Evolutionary conservation across 352 stramenopile species (phyloP), one percentile per base, ranked within the genome.

Genomic region (Globisporangium nagaii): DNA sequence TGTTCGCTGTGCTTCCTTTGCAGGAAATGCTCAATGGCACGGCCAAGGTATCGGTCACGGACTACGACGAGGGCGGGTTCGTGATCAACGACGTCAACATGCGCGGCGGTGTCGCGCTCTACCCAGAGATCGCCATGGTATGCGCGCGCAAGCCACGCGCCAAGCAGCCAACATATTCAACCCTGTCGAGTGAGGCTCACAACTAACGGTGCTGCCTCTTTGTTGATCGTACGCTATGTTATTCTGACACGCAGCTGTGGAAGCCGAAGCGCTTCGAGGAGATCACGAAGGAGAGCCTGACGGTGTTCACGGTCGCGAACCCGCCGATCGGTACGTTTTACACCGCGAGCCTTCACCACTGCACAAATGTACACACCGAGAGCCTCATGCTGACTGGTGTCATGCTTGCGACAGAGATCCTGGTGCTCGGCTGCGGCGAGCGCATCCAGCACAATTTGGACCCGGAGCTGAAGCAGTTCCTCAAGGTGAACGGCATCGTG

Each of bases 21-120:
- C 56, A 93, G 84, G 84, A 93, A 65, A 93, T 93, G 84, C 68
- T 93, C 45, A 82, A 75, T 49, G 84, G 76, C 42, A 88, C 84
- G 15, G 54, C 70, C 51, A 93, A 93, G 56, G 66, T 91, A 19
- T 88, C 84, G 1, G 71, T 93, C 42, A 81, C 75, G 19, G 84
- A 91, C 64, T 93, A 93, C 57, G 84, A 93, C 61, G 81, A 92
- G 65, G 81, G 79, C 56, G 84, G 84, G 25, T 92, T 92, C 55
- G 81, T 93, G 37, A 60, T 93, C 52, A 93, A 92, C 64, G 71
- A 90, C 49, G 58, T 93, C 44, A 93, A 93, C 60, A 81, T 93
- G 82, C 79, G 82, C n/a, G 82, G 81, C 19, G 74, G 70, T 25
- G 78, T 93, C 32, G 77, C 68, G 19, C 56, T 91, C 1, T 76